Percentiles rank a stretch among this genome's conserved stretches.
phyloP scores from a whole-genome alignment of 208 protist species.

The Crithidia bombi region DNA sequence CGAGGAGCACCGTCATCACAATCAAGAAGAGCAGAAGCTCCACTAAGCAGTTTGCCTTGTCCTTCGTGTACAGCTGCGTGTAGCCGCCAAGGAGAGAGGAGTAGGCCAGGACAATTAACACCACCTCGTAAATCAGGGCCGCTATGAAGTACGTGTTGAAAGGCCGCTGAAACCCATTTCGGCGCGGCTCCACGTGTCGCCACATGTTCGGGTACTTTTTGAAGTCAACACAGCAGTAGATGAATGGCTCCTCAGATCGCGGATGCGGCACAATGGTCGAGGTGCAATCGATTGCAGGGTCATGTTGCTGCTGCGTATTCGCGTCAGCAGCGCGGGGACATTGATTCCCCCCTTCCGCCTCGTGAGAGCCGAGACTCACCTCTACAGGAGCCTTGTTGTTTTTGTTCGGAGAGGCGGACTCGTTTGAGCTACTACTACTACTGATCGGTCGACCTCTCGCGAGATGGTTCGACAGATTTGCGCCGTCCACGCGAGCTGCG shows the following conservation, averaged over 20 bases:
- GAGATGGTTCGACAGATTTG: neutral
- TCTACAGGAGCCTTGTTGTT: neutral
- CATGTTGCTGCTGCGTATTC: neutral
- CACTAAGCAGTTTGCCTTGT: slow-evolving; percentile 30
- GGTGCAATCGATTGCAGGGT: neutral
- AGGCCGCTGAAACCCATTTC: slow-evolving; percentile 61
- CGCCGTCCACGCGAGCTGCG: slow-evolving; percentile 2
- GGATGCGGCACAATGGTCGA: neutral
- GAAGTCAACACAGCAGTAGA: slow-evolving; percentile 58
- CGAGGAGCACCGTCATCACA: slow-evolving; percentile 14
- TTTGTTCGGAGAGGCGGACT: neutral
- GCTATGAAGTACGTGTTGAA: slow-evolving; percentile 57
- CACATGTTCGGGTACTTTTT: slow-evolving; percentile 49
- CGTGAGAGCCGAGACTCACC: neutral
- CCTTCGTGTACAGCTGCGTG: slow-evolving; percentile 47
- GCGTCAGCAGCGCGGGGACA: neutral
- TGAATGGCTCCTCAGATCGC: slow-evolving; percentile 37
- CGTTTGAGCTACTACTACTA: neutral
- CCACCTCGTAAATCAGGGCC: slow-evolving; percentile 39
- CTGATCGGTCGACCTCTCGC: neutral
- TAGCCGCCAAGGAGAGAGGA: slow-evolving; percentile 48
- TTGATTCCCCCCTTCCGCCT: neutral
- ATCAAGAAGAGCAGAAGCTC: slow-evolving; percentile 49
- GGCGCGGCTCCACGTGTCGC: slow-evolving; percentile 43
- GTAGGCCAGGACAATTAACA: slow-evolving; percentile 44